Percentiles rank a stretch among this genome's conserved stretches.
These are phyloP conservation scores for Fragilaria radians DNA, from an alignment of 108 stramenopile species.

Conservation along the genomic window DNA sequence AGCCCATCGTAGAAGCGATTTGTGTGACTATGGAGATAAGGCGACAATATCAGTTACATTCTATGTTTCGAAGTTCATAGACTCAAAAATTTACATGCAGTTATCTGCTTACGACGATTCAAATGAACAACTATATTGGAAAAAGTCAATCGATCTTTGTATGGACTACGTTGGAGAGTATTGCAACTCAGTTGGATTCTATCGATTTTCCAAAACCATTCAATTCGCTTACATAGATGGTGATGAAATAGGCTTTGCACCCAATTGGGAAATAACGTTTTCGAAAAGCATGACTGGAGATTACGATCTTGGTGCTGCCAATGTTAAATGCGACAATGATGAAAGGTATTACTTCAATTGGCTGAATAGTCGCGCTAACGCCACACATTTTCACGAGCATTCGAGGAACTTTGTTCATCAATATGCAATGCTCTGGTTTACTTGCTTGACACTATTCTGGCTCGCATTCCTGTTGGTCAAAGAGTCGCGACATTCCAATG, in stretches of 20 bases:
- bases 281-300: too few relatives aligned
- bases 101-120: constrained; percentile 12
- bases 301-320: constrained; percentile 53
- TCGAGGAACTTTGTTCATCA: neutral
- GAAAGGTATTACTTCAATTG: neutral
- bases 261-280: constrained; percentile 16
- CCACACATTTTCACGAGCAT: neutral
- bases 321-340: constrained; percentile 21
- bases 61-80: constrained; percentile 7
- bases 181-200: constrained; percentile 9
- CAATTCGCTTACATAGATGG: constrained; percentile 7
- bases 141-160: constrained; percentile 8
- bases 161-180: constrained; percentile 9
- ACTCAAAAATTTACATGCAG: constrained; percentile 6
- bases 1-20: constrained; percentile 7
- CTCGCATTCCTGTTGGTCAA: too few relatives aligned
- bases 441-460: neutral
- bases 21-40: constrained; percentile 27
- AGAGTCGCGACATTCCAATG: too few relatives aligned
- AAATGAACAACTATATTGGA: constrained; percentile 9
- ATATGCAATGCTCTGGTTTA: neutral
- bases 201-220: constrained; percentile 8
- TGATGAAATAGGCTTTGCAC: constrained; percentile 6
- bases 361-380: neutral
- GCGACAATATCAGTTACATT: constrained; percentile 20